A percentile compares a stretch with the other conserved stretches of the same genome.
Evolutionary conservation across 768 basidiomycete genomes (phyloP).

Genomic region (Mycena crocata): DNA sequence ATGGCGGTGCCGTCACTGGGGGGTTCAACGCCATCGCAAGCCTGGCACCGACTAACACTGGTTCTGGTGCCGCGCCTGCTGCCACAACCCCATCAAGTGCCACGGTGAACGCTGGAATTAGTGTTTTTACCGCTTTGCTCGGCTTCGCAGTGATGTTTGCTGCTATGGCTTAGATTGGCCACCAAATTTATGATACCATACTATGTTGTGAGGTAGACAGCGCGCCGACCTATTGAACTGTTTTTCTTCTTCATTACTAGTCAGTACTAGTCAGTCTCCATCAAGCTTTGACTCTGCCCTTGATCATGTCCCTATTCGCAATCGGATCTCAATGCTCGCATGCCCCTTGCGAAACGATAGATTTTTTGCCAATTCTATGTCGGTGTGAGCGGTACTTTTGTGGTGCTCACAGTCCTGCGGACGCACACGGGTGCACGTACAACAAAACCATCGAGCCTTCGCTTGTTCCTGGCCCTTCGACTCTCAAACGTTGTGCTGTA

Average conservation of each 20-base stretch:
- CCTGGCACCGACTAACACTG: conserved; percentile 39
- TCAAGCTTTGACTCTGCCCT: too few species aligned
- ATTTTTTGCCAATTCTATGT: conserved; percentile 82
- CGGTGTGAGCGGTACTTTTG: conserved; percentile 72
- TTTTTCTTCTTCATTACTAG: too few species aligned
- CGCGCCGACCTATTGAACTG: too few species aligned
- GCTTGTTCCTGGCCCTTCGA: conserved; percentile 21
- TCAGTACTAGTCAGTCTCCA: too few species aligned
- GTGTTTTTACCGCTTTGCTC: conserved; percentile 17
- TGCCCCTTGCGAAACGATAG: conserved; percentile 65
- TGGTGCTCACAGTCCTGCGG: conserved; percentile 67
- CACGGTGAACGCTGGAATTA: conserved; percentile 26
- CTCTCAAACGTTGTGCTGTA: conserved; percentile 62
- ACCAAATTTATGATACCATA: neutral
- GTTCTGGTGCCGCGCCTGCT: conserved; percentile 26
- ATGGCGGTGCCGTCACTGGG: conserved; percentile 53
- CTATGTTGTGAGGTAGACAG: too few species aligned
- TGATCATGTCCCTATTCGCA: conserved; percentile 48
- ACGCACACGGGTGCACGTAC: conserved; percentile 74
- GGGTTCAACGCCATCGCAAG: conserved; percentile 55
- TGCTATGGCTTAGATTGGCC: conserved; percentile 25
- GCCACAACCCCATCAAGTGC: conserved; percentile 26
- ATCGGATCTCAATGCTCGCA: conserved; percentile 76
- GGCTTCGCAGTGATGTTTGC: conserved; percentile 28
- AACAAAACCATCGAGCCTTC: conserved; percentile 51